Conservation (phyloP, 345 rosid species). For the Boechera stricta region DNA sequence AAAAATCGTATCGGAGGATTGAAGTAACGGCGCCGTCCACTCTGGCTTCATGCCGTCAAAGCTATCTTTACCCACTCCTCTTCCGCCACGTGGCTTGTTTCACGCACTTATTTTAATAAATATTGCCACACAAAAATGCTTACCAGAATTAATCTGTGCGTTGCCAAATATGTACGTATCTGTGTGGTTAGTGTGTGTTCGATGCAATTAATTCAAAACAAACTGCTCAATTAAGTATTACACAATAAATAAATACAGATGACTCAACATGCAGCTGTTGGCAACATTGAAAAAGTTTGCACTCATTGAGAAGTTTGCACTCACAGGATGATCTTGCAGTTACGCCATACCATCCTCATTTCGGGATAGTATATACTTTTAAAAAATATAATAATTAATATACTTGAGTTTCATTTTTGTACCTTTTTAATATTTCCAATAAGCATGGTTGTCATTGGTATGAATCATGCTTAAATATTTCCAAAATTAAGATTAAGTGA, state of each 20-base stretch:
- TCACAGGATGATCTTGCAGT: conserved; percentile 10
- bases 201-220: conserved; percentile 24
- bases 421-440: not conserved
- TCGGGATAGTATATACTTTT: not conserved
- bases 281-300: conserved; percentile 5
- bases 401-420: not conserved
- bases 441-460: conserved; percentile 25
- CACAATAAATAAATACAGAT: not conserved
- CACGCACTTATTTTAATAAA: conserved; percentile 19
- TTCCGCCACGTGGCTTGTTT: conserved; percentile 35
- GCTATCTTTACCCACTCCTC: conserved; percentile 32
- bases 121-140: conserved; percentile 1
- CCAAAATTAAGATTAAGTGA: conserved; percentile 9
- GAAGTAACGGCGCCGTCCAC: conserved; percentile 35
- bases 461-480: conserved; percentile 36
- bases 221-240: conserved; percentile 11
- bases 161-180: conserved; percentile 19
- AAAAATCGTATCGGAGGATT: not conserved
- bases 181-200: conserved; percentile 21
- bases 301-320: not conserved
- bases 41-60: conserved; percentile 37
- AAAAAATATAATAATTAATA: not conserved
- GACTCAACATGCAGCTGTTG: conserved; percentile 15
- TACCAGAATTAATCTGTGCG: conserved; percentile 3
- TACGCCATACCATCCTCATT: conserved; percentile 11